These are phyloP conservation scores for Camellia sinensis DNA, from an alignment of 148 eudicot genomes.

Conservation along the genomic window DNA sequence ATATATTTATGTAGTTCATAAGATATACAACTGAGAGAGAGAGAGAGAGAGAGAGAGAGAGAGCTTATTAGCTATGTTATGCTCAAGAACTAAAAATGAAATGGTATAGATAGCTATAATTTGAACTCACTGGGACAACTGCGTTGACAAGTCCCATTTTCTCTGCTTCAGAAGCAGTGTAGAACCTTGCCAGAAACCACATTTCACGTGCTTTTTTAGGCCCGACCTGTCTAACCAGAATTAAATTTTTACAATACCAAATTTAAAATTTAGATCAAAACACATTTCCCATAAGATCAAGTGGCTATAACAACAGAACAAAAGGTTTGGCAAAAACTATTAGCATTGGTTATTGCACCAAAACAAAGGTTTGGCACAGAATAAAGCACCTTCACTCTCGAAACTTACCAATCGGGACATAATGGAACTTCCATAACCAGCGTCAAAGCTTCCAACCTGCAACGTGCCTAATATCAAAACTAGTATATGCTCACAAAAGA, in stretches of 20 bases:
- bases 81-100: not conserved
- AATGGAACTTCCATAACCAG: slow-evolving; percentile 92
- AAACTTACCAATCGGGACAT: slow-evolving; percentile 87
- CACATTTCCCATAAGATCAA: not conserved
- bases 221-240: slow-evolving; percentile 55
- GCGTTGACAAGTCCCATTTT: slow-evolving; percentile 94
- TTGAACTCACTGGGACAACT: slow-evolving; percentile 81
- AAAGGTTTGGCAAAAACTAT: not conserved
- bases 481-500: not conserved
- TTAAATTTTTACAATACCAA: not conserved
- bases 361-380: slow-evolving; percentile 3
- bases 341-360: not conserved
- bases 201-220: slow-evolving; percentile 95
- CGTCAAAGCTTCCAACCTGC: slow-evolving; percentile 98
- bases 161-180: slow-evolving; percentile 83
- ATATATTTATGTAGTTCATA: not conserved
- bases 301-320: not conserved
- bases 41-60: not conserved
- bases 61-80: not conserved
- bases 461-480: not conserved
- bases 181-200: slow-evolving; percentile 88
- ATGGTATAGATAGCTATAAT: not conserved
- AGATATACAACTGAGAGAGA: not conserved
- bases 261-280: not conserved
- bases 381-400: slow-evolving; percentile 8